phyloP scores from a whole-genome alignment of 805 yeast genomes.

The Zygotorulaspora sp. region DNA sequence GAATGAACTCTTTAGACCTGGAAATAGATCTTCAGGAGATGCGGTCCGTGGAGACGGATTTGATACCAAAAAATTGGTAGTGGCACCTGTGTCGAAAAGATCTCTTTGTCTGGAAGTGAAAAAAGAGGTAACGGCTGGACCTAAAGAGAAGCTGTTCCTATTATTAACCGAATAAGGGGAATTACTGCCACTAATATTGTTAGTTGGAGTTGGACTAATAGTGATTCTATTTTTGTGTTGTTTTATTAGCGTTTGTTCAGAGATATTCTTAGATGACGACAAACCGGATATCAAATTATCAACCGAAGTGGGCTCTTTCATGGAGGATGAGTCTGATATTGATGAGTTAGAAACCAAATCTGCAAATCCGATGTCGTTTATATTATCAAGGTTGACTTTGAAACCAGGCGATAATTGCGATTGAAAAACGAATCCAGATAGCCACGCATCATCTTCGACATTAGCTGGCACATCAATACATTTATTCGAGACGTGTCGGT shows the following conservation, averaged over 20 bases:
- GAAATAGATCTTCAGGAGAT: constrained; percentile 9
- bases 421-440: constrained; percentile 56
- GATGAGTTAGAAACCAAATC: constrained; percentile 12
- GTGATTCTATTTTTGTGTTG: constrained; percentile 3
- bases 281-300: constrained; percentile 5
- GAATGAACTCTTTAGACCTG: constrained; percentile 10
- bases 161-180: constrained; percentile 6
- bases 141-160: constrained; percentile 12
- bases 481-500: background rate
- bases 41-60: constrained; percentile 12
- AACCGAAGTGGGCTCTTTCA: constrained; percentile 3
- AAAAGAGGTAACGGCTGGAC: constrained; percentile 40
- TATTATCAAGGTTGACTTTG: constrained; percentile 41
- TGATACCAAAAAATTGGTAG: constrained; percentile 5
- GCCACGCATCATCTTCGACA: constrained; percentile 43
- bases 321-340: constrained; percentile 7
- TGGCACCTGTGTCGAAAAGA: constrained; percentile 46
- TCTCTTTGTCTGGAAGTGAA: constrained; percentile 66
- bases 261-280: background rate
- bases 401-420: constrained; percentile 61
- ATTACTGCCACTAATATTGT: constrained; percentile 8
- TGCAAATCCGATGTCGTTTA: constrained; percentile 56
- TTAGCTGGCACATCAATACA: background rate
- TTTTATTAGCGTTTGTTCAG: constrained; percentile 1
- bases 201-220: constrained; percentile 13